Evolutionary conservation across 352 stramenopile species (phyloP).

Genomic region (Pythium sukuiense): DNA sequence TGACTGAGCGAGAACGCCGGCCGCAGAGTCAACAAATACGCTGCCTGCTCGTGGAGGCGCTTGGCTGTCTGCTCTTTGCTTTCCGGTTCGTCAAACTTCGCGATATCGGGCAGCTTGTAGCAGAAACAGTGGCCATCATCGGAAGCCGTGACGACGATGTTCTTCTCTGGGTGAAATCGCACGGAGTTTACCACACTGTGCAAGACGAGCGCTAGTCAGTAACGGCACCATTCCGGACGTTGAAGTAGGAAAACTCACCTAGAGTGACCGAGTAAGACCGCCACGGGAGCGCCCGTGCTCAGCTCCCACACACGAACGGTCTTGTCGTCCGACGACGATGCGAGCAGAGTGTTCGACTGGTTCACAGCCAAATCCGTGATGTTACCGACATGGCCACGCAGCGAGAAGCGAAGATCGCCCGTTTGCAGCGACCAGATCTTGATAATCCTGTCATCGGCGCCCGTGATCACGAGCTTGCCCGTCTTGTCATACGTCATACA

Average conservation of each 20-base stretch:
- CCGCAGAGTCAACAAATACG: constrained; percentile 81
- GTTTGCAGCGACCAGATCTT: constrained; percentile 95
- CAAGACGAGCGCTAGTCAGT: constrained; percentile 8
- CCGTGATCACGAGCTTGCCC: constrained; percentile 96
- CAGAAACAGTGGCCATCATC: constrained; percentile 91
- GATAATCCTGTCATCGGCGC: constrained; percentile 95
- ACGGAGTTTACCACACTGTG: constrained; percentile 80
- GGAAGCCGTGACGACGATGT: constrained; percentile 90
- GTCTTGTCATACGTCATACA: constrained; percentile 96
- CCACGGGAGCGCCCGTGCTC: constrained; percentile 75
- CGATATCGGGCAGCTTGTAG: constrained; percentile 87
- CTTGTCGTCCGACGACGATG: constrained; percentile 88
- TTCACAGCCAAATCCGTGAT: constrained; percentile 91
- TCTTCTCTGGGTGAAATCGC: constrained; percentile 85
- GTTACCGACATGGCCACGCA: constrained; percentile 86
- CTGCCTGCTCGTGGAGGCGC: constrained; percentile 62
- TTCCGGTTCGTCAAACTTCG: constrained; percentile 45
- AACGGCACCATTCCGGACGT: not conserved
- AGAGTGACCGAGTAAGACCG: constrained; percentile 84
- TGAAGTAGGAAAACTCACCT: constrained; percentile 52
- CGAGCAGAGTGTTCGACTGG: constrained; percentile 74
- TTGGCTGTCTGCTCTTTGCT: constrained; percentile 80
- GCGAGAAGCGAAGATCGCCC: constrained; percentile 76
- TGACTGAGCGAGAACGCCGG: constrained; percentile 81
- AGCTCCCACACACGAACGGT: constrained; percentile 89